A percentile compares a stretch with the other conserved stretches of the same genome.
These are phyloP conservation scores for Hyphopichia khmerensis DNA, from an alignment of 1,139 yeast genomes.

Conservation along the genomic window DNA sequence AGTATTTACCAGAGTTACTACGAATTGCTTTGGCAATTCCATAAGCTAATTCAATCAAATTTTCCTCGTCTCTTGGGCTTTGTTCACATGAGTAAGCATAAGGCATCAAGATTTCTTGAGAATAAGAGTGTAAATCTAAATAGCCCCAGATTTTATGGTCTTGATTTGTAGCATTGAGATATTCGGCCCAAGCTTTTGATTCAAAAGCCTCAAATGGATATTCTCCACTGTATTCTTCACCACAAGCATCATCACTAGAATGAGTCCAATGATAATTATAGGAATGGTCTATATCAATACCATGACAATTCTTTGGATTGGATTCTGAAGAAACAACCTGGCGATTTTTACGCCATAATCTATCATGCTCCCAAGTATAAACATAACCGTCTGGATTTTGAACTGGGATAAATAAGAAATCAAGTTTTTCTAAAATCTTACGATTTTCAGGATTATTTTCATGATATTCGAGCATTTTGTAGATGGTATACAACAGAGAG, in stretches of 20 bases:
- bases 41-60: constrained; percentile 75
- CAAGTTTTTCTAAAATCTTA: constrained; percentile 45
- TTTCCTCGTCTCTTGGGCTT: constrained; percentile 76
- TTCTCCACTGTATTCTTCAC: constrained; percentile 81
- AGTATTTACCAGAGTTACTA: constrained; percentile 57
- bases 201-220: constrained; percentile 76
- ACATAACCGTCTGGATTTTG: constrained; percentile 90
- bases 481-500: constrained; percentile 62
- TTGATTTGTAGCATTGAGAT: constrained; percentile 58
- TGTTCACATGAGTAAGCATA: constrained; percentile 77
- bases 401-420: constrained; percentile 77
- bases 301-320: constrained; percentile 50
- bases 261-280: constrained; percentile 73
- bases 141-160: constrained; percentile 70
- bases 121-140: constrained; percentile 79
- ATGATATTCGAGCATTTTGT: constrained; percentile 54
- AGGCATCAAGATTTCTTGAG: constrained; percentile 81
- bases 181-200: constrained; percentile 60
- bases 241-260: constrained; percentile 70
- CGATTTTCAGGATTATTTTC: constrained; percentile 37
- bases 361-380: constrained; percentile 74
- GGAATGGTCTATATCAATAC: constrained; percentile 86
- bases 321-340: constrained; percentile 64
- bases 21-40: constrained; percentile 77
- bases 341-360: constrained; percentile 88